Conservation (phyloP, 352 stramenopile species). For the Pythium scleroteichum region DNA sequence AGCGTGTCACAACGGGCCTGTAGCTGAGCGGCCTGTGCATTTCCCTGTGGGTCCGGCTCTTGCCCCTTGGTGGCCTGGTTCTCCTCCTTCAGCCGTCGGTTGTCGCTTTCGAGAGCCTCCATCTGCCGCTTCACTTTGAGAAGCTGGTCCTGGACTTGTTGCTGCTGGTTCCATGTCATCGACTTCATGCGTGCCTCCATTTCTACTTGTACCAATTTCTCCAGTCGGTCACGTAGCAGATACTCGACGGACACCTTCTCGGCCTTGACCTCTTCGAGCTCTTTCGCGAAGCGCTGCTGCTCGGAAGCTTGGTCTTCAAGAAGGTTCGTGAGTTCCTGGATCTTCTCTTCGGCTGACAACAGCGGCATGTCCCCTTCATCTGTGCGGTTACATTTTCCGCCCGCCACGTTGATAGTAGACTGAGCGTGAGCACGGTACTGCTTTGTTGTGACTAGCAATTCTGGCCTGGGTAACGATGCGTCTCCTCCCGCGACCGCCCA, state of each 20-base stretch:
- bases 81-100: slow-evolving; percentile 40
- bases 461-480: slow-evolving; percentile 11
- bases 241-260: slow-evolving; percentile 91
- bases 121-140: slow-evolving; percentile 45
- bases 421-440: slow-evolving; percentile 58
- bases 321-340: slow-evolving; percentile 70
- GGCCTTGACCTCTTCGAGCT: slow-evolving; percentile 86
- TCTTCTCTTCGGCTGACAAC: slow-evolving; percentile 83
- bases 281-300: slow-evolving; percentile 57
- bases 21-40: slow-evolving; percentile 30
- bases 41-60: background rate
- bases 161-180: slow-evolving; percentile 32
- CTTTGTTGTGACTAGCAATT: slow-evolving; percentile 65
- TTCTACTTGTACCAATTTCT: slow-evolving; percentile 83
- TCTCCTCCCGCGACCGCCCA: background rate
- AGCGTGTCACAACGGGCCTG: slow-evolving; percentile 84
- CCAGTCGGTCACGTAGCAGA: slow-evolving; percentile 76
- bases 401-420: slow-evolving; percentile 13
- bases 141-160: slow-evolving; percentile 39
- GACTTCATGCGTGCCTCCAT: slow-evolving; percentile 68
- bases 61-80: background rate
- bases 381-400: slow-evolving; percentile 1
- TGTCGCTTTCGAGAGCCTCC: slow-evolving; percentile 47
- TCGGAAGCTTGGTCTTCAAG: slow-evolving; percentile 63
- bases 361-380: slow-evolving; percentile 24